Evolutionary conservation across 805 yeast genomes (phyloP).

Genomic region (Debaryomyces maramus): DNA sequence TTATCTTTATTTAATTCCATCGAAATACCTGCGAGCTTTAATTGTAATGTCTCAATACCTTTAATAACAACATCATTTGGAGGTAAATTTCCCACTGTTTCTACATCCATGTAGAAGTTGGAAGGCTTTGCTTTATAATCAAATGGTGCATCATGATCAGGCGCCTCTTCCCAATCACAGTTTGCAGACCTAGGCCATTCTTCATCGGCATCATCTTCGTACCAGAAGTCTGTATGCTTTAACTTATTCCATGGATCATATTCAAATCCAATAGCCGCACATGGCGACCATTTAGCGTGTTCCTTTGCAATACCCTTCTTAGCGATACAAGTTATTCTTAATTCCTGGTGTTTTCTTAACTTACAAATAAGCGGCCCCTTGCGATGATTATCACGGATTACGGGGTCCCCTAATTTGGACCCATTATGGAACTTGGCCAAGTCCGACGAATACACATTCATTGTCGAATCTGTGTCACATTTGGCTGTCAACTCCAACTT

Average conservation of each 20-base stretch:
- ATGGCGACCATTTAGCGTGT: constrained; percentile 98
- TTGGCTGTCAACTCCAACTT: constrained; percentile 82
- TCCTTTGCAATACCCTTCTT: constrained; percentile 97
- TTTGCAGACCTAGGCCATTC: constrained; percentile 95
- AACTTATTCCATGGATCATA: constrained; percentile 99
- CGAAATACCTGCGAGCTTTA: constrained; percentile 85
- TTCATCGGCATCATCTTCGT: constrained; percentile 78
- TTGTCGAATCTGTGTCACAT: constrained; percentile 83
- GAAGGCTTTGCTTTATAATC: constrained; percentile 82
- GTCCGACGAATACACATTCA: constrained; percentile 88
- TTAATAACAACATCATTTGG: constrained; percentile 88
- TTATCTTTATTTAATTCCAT: constrained; percentile 57
- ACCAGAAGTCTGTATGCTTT: constrained; percentile 95
- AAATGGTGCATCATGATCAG: constrained; percentile 80
- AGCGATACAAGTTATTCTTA: constrained; percentile 87
- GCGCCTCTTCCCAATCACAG: constrained; percentile 95
- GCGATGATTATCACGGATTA: constrained; percentile 70
- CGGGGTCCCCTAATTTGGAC: constrained; percentile 72
- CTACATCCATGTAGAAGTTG: constrained; percentile 84
- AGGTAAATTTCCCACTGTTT: constrained; percentile 84
- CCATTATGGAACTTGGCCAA: constrained; percentile 48
- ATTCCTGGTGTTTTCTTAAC: constrained; percentile 88
- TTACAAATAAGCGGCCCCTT: constrained; percentile 92
- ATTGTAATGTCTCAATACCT: constrained; percentile 81
- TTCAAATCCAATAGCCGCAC: constrained; percentile 93